Conservation (phyloP, 371 early-diverging fungal species). For the Rhizomucor pusillus region DNA sequence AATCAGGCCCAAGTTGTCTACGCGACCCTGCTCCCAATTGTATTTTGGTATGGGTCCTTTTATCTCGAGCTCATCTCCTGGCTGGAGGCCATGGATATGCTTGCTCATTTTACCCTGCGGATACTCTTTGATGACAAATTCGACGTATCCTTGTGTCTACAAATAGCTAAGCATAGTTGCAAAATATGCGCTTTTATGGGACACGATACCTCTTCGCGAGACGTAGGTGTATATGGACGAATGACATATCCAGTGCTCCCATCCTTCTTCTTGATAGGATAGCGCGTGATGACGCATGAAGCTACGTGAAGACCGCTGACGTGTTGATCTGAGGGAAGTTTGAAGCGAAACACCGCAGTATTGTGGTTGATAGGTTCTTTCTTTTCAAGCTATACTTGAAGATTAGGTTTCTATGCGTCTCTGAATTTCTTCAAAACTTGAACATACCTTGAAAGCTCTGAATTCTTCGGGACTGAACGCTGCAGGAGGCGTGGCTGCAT, state of each 20-base stretch:
- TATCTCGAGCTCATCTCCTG: constrained; percentile 81
- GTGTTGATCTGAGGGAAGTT: constrained; percentile 64
- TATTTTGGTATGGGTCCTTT: constrained; percentile 93
- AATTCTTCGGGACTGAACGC: constrained; percentile 11
- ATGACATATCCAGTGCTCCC: constrained; percentile 64
- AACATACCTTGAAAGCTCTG: constrained; percentile 5
- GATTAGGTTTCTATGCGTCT: neutral
- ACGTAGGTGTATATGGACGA: constrained; percentile 92
- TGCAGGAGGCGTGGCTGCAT: neutral
- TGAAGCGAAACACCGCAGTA: constrained; percentile 82
- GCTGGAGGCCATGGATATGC: constrained; percentile 73
- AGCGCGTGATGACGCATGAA: constrained; percentile 78
- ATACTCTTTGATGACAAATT: constrained; percentile 85
- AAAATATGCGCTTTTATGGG: too few species aligned
- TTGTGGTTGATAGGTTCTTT: constrained; percentile 68
- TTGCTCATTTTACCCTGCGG: constrained; percentile 72
- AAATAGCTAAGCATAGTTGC: neutral
- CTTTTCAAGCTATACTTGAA: constrained; percentile 50
- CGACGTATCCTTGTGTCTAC: constrained; percentile 73
- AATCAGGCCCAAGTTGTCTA: constrained; percentile 79
- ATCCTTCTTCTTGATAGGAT: constrained; percentile 57
- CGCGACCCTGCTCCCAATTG: constrained; percentile 71
- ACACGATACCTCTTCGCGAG: constrained; percentile 51
- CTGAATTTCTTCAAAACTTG: too few species aligned
- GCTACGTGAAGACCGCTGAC: constrained; percentile 73